phyloP scores from a whole-genome alignment of 2,329 filamentous ascomycete species.

The Ophiostoma sp. region DNA sequence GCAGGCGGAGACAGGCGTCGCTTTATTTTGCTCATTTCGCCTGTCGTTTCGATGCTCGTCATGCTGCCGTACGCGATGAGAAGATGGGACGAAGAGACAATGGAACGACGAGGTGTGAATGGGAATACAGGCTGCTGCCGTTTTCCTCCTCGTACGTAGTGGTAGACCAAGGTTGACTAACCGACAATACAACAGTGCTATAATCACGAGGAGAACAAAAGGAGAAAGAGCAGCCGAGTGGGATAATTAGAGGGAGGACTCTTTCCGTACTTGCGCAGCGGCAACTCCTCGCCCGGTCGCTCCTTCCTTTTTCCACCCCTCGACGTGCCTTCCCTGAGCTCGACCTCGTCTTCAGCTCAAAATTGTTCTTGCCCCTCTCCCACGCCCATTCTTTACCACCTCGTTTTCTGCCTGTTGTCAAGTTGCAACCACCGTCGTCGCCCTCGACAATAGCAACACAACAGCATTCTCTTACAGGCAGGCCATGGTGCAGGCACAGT shows the following conservation, averaged over 20 bases:
- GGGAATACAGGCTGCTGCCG: too few species aligned
- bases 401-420: neutral
- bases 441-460: neutral
- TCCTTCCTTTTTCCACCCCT: neutral
- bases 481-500: neutral
- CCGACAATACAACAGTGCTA: neutral
- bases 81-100: neutral
- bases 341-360: too few species aligned
- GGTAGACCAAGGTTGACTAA: too few species aligned
- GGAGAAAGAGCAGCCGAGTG: conserved; percentile 1
- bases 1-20: neutral
- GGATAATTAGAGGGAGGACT: neutral
- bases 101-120: too few species aligned
- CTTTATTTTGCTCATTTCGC: neutral
- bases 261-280: neutral
- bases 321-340: neutral
- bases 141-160: too few species aligned
- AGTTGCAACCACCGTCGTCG: neutral
- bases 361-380: neutral
- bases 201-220: neutral
- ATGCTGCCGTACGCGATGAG: neutral
- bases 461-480: neutral
- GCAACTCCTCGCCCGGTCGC: neutral
- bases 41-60: neutral
- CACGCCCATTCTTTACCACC: neutral